Base-by-base conservation (phyloP, 805 yeast genomes). In the Candida chauliodis region DNA sequence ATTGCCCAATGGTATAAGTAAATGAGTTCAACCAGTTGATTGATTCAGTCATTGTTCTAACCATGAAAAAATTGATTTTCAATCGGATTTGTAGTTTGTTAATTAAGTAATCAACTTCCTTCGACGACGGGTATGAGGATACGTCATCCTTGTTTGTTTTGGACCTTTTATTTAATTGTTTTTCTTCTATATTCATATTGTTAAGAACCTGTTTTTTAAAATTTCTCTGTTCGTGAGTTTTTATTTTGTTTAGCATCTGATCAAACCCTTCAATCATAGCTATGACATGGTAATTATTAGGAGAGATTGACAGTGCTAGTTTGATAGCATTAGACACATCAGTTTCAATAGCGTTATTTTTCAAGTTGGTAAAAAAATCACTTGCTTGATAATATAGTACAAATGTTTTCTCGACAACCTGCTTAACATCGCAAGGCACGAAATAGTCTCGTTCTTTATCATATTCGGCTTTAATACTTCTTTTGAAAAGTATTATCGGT, bases 1-100 rank as follows among this genome's bases (percentile, higher is more conserved):
- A 62, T 11, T 60, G 53, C 0, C 79, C 68, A 5, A 82, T 66
- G 0, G 87, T 68, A 46, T 78, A 74, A 0, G 84, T 63, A 44
- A 81, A 69, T 11, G 81, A 72, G 32, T 66, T 71, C 11, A 81
- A 50, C 79, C 86, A 79, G 3, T 59, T 66, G 1, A 66, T 39
- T 1, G 74, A 57, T 35, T 79, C 85, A 33, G 55, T 66, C 5
- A 52, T 50, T 32, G 65, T 75, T 57, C 64, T 68, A 1, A 74
- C 66, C 11, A 70, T 73, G 47, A 79, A 78, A 1, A 79, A 52
- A 44, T 77, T 78, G 15, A 76, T 55, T 3, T 72, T 71, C 46
- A 66, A 47, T 22, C 62, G 48, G 5, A 80, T 56, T 52, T 79
- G 80, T 7, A 74, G 55, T 25, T 65, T 64, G 10, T 70, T 55